Percentiles rank a stretch among this genome's conserved stretches.
These are phyloP conservation scores for Mrakia blollopis DNA, from an alignment of 768 basidiomycete genomes.

Conservation along the genomic window DNA sequence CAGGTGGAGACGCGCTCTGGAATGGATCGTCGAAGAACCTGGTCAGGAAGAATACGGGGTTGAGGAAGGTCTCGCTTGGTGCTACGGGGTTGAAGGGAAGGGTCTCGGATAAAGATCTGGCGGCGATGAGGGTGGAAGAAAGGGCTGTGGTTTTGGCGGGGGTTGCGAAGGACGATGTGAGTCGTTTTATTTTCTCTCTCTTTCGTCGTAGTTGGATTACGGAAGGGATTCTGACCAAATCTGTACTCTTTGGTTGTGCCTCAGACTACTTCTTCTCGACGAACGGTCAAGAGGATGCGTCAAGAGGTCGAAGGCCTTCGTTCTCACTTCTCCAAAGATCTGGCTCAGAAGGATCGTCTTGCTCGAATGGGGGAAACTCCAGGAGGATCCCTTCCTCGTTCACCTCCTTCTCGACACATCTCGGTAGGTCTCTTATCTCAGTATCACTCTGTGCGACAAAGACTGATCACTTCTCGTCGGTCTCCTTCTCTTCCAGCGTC, in stretches of 20 bases:
- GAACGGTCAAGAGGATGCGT: slow-evolving; percentile 20
- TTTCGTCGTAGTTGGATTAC: too few species aligned
- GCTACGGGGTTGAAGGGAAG: neutral
- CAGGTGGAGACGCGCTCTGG: neutral
- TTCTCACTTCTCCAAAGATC: slow-evolving; percentile 23
- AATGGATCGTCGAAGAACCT: neutral
- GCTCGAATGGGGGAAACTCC: slow-evolving; percentile 15
- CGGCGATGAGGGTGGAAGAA: neutral
- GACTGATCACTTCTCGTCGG: neutral
- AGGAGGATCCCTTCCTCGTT: slow-evolving; percentile 15
- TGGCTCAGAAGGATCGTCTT: slow-evolving; percentile 26
- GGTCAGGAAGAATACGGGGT: neutral
- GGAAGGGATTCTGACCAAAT: neutral
- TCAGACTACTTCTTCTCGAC: neutral
- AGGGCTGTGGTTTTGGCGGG: neutral
- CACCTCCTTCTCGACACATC: slow-evolving; percentile 26
- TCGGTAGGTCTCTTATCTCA: neutral
- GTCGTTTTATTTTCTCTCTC: neutral
- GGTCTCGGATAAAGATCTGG: slow-evolving; percentile 1
- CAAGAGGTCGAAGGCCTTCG: slow-evolving; percentile 27
- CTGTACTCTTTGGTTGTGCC: neutral
- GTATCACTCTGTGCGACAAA: neutral
- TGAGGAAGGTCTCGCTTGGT: slow-evolving; percentile 15
- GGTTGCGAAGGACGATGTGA: slow-evolving; percentile 17
- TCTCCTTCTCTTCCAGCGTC: neutral